Conservation (phyloP, 2,329 filamentous ascomycete species). For the Sporothrix dimorphospora region DNA sequence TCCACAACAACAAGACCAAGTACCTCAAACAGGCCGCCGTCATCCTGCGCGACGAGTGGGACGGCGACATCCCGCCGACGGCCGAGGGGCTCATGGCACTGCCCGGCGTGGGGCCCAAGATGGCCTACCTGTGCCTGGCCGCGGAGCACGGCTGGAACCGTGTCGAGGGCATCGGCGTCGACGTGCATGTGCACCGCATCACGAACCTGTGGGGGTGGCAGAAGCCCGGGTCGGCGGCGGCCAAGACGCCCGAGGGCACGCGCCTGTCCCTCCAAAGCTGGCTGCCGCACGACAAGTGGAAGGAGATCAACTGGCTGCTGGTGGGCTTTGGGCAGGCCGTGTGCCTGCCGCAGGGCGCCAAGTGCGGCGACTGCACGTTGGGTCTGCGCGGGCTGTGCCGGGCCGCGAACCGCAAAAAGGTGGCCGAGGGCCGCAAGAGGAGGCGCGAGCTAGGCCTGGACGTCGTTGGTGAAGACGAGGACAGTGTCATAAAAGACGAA, state of each 20-base stretch:
- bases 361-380: slow-evolving; percentile 84
- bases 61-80: slow-evolving; percentile 78
- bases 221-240: slow-evolving; percentile 43
- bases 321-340: slow-evolving; percentile 88
- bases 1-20: slow-evolving; percentile 91
- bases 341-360: slow-evolving; percentile 76
- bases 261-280: slow-evolving; percentile 74
- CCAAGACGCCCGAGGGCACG: slow-evolving; percentile 80
- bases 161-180: slow-evolving; percentile 81
- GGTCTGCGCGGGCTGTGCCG: slow-evolving; percentile 76
- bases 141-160: slow-evolving; percentile 63
- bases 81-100: slow-evolving; percentile 75
- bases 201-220: slow-evolving; percentile 95
- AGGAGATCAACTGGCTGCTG: slow-evolving; percentile 87
- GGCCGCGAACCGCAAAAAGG: slow-evolving; percentile 68
- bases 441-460: slow-evolving; percentile 44
- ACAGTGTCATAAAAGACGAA: slow-evolving; percentile 38
- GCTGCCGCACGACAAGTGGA: slow-evolving; percentile 84
- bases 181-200: slow-evolving; percentile 93
- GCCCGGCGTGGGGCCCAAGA: slow-evolving; percentile 90
- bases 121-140: slow-evolving; percentile 87
- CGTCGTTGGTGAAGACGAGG: slow-evolving; percentile 36
- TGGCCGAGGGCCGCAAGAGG: slow-evolving; percentile 58
- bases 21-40: slow-evolving; percentile 74
- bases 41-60: slow-evolving; percentile 71